Conservation (phyloP, 345 rosid species). For the Citrus inodora region DNA sequence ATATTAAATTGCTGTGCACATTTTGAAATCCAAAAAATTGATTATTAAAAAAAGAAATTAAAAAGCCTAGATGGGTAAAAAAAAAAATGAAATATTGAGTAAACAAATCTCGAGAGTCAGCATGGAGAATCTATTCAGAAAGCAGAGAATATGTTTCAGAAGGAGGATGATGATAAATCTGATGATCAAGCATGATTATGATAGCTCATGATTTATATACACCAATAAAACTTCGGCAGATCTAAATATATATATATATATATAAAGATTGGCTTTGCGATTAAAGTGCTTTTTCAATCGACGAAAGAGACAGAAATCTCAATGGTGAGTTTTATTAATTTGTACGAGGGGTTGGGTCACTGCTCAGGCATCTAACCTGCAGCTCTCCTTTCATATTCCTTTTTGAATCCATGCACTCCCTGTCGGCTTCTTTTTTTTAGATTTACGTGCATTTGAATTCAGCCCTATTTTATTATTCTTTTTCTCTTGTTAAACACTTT, state of each 20-base stretch:
- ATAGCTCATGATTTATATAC: background rate
- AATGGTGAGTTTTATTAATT: background rate
- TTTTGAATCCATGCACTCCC: slow-evolving; percentile 6
- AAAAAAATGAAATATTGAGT: no score
- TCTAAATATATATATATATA: background rate
- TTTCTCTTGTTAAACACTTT: background rate
- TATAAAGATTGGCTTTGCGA: background rate
- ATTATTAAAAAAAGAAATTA: no score
- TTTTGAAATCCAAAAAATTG: no score
- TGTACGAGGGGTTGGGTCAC: background rate
- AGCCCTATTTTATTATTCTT: background rate
- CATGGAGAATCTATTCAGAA: slow-evolving; percentile 4
- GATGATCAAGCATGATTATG: background rate
- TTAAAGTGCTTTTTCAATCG: background rate
- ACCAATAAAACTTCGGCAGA: background rate
- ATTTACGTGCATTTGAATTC: background rate
- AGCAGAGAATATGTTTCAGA: slow-evolving; percentile 7
- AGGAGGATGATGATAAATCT: background rate
- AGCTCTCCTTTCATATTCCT: slow-evolving; percentile 11
- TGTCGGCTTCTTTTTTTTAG: slow-evolving; percentile 3
- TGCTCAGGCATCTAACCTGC: slow-evolving; percentile 20
- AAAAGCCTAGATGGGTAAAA: no score
- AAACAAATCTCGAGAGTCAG: background rate
- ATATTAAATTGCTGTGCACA: no score
- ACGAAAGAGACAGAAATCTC: slow-evolving; percentile 3